These are phyloP conservation scores for Calcarisporium arbuscula DNA, from an alignment of 2,329 filamentous ascomycete genomes.

Conservation along the genomic window DNA sequence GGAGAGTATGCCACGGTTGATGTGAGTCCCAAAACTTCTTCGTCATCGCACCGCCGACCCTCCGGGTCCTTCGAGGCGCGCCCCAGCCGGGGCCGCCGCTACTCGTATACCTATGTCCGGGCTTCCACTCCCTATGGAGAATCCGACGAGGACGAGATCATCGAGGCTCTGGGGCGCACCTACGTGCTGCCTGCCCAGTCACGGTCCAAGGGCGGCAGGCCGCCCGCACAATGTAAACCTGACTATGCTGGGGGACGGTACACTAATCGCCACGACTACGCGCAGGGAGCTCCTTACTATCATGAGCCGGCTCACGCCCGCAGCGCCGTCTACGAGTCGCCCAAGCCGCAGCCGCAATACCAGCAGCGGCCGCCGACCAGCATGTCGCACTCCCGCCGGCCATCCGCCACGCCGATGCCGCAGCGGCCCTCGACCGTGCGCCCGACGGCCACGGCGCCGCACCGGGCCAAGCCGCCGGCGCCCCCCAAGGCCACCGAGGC, in stretches of 20 bases:
- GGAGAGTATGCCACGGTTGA: constrained; percentile 59
- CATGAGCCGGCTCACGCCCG: constrained; percentile 30
- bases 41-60: constrained; percentile 35
- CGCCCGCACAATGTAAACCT: constrained; percentile 28
- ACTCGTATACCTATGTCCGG: constrained; percentile 53
- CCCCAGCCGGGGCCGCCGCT: constrained; percentile 43
- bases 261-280: constrained; percentile 54
- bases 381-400: constrained; percentile 37
- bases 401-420: constrained; percentile 43
- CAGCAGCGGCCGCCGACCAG: constrained; percentile 33
- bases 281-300: constrained; percentile 38
- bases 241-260: constrained; percentile 46
- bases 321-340: constrained; percentile 34
- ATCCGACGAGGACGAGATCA: constrained; percentile 58
- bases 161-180: constrained; percentile 47
- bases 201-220: constrained; percentile 28
- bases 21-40: constrained; percentile 55
- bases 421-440: constrained; percentile 48
- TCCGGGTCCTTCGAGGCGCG: constrained; percentile 25
- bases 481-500: constrained; percentile 48
- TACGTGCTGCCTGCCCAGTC: constrained; percentile 47
- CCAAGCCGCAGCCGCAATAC: constrained; percentile 30
- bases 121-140: constrained; percentile 53
- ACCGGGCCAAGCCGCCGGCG: constrained; percentile 21
- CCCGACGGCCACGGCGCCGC: constrained; percentile 27